These are phyloP conservation scores for Crithidia mellificae DNA, from an alignment of 208 protist species.

Conservation along the genomic window DNA sequence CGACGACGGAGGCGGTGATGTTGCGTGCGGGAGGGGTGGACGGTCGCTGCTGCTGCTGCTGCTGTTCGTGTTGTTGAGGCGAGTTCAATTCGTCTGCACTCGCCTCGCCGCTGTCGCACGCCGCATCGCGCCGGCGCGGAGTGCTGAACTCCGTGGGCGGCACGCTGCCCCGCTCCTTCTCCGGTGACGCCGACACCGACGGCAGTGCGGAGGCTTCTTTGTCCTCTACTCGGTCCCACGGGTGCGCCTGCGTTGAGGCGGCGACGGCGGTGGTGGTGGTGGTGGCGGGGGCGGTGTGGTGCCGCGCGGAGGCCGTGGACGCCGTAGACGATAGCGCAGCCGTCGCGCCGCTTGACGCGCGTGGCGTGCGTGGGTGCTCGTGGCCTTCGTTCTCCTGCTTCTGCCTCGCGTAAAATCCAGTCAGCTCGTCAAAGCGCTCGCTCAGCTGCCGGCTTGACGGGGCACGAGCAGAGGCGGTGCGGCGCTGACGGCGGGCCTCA, in stretches of 20 bases:
- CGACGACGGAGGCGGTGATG: conserved; percentile 46
- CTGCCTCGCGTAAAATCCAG: conserved; percentile 59
- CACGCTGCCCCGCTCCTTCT: neutral
- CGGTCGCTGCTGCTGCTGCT: neutral
- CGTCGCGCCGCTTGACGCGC: neutral
- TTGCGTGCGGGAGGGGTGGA: too few relatives aligned
- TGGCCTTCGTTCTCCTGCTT: conserved; percentile 26
- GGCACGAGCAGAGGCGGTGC: conserved; percentile 47
- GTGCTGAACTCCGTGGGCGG: neutral
- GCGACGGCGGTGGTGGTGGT: neutral
- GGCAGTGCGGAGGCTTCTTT: too few relatives aligned
- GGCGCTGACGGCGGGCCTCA: conserved; percentile 28
- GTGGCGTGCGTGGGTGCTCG: conserved; percentile 28
- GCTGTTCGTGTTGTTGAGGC: neutral
- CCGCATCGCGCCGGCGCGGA: neutral
- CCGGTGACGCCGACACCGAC: neutral
- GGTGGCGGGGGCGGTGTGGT: neutral
- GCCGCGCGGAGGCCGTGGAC: neutral
- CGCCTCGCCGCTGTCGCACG: neutral
- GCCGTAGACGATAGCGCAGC: too few relatives aligned
- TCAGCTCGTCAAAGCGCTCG: conserved; percentile 63
- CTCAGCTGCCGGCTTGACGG: conserved; percentile 64
- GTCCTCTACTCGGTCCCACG: too few relatives aligned
- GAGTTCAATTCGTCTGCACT: too few relatives aligned
- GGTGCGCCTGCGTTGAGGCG: too few relatives aligned